Evolutionary conservation across 257 asterid species (phyloP), one percentile per base, ranked within the genome.

Genomic region (Solanum infundibuliforme): DNA sequence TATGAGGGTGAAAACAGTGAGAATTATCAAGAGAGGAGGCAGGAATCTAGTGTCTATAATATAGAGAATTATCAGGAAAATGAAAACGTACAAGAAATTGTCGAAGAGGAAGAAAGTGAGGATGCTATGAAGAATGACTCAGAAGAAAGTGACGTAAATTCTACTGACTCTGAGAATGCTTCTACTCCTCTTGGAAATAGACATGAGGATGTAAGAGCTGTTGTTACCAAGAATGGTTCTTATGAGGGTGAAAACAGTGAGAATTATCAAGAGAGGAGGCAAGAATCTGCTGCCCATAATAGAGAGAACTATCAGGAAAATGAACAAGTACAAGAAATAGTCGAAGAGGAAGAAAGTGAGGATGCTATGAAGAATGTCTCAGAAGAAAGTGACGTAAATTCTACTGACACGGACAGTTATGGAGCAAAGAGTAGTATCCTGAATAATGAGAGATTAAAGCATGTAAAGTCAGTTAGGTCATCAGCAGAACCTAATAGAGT

Each of bases 381-480:
- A 23, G 60, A 79, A 52, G 94, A 88, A 86, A 90, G 87, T 83
- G 91, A 87, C 41, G 29, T 34, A 71, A 60, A 84, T 89, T 89
- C 89, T 86, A 48, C 88, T 62, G 88, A 85, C 48, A 74, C 65
- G 83, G 92, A 88, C 35, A 89, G 82, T 71, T 41, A 74, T 69
- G 88, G 39, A 43, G 68, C 48, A 38, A 89, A 48, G 86, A 87
- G 85, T 83, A 79, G 36, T 82, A 83, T 69, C 75, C 91, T 89
- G 72, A 90, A 87, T 85, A 72, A 81, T 39, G 98, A 92, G 79
- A 88, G 84, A 88, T 87, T 90, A 66, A 91, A 91, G 90, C 90
- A 87, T 36, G 92, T 91, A 86, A 94, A 91, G 75, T 94, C 98
- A 9, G 97, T 95, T 90, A 87, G 96, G 46, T 94, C 97, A 83